Conservation (phyloP, 441 rosid genomes). For the Geranium incanum region DNA sequence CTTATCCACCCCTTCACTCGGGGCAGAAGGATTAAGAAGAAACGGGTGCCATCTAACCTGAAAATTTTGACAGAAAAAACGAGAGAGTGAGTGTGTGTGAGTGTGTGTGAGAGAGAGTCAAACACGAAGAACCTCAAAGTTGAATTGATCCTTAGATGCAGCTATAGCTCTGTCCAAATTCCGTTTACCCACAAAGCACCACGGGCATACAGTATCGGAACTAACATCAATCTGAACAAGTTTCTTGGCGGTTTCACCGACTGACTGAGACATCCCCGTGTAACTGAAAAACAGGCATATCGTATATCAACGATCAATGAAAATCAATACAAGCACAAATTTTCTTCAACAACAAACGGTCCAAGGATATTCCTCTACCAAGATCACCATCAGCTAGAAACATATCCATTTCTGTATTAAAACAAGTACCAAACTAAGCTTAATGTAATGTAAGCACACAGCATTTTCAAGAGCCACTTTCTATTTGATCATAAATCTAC, state of each 20-base stretch:
- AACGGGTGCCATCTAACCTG: conserved; percentile 69
- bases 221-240: conserved; percentile 53
- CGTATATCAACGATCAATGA: background rate
- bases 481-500: background rate
- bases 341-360: background rate
- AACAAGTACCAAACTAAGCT: background rate
- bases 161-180: conserved; percentile 77
- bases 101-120: conserved; percentile 11
- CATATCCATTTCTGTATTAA: background rate
- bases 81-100: background rate
- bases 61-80: conserved; percentile 14
- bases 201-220: conserved; percentile 81
- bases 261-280: conserved; percentile 37
- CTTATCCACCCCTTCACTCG: conserved; percentile 72
- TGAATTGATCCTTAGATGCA: conserved; percentile 47
- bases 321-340: background rate
- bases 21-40: conserved; percentile 61
- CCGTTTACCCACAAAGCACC: conserved; percentile 81
- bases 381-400: background rate
- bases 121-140: conserved; percentile 44
- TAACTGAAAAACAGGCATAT: conserved; percentile 10
- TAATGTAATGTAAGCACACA: background rate
- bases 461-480: background rate
- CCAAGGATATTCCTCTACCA: background rate
- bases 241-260: conserved; percentile 39